Percentiles rank a stretch among this genome's conserved stretches.
These are phyloP conservation scores for Carex parvula DNA, from an alignment of 176 grass and related monocot genomes.

Conservation along the genomic window DNA sequence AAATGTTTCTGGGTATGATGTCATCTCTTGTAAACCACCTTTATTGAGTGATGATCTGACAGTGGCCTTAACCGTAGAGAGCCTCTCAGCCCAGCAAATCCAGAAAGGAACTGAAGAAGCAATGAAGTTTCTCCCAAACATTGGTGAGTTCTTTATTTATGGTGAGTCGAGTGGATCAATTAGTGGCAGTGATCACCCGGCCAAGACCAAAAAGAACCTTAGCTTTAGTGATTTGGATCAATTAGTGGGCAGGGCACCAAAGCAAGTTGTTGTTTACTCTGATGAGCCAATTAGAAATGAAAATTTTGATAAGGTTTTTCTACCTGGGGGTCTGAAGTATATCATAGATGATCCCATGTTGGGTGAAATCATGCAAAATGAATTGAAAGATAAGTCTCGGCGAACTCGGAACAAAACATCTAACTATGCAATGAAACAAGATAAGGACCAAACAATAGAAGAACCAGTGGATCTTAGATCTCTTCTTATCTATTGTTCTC, in stretches of 20 bases:
- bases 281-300: slow-evolving; percentile 35
- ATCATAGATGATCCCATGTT: slow-evolving; percentile 21
- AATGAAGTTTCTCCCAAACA: slow-evolving; percentile 36
- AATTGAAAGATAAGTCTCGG: slow-evolving; percentile 2
- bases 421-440: neutral
- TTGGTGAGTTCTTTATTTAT: slow-evolving; percentile 37
- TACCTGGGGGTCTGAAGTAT: slow-evolving; percentile 25
- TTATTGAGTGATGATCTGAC: neutral
- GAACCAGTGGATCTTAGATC: neutral
- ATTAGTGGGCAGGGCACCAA: slow-evolving; percentile 33
- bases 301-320: slow-evolving; percentile 38
- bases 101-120: slow-evolving; percentile 39
- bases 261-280: slow-evolving; percentile 28
- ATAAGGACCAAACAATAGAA: neutral
- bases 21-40: neutral
- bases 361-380: slow-evolving; percentile 24
- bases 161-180: neutral
- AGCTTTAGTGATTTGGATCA: neutral
- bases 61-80: neutral
- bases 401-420: neutral
- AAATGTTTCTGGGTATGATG: neutral
- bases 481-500: slow-evolving; percentile 21
- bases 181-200: neutral
- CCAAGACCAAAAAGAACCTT: neutral
- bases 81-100: slow-evolving; percentile 26